Percentiles rank a stretch among this genome's conserved stretches.
These are phyloP conservation scores for Cladorrhinum samala DNA, from an alignment of 495 filamentous ascomycete species.

Conservation along the genomic window DNA sequence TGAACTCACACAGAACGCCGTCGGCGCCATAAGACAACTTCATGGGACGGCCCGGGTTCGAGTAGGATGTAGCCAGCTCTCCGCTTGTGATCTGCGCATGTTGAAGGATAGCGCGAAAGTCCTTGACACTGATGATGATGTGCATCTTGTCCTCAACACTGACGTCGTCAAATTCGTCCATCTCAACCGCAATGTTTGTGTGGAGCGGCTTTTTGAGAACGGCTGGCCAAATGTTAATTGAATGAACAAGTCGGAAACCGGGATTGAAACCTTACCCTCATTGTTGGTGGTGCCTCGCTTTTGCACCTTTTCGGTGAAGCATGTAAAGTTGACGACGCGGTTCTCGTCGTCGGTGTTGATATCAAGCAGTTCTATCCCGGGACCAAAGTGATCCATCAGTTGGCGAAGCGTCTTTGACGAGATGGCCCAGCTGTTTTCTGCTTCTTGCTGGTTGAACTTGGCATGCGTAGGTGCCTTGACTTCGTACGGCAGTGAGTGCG, in stretches of 20 bases:
- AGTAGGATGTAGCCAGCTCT: conserved; percentile 70
- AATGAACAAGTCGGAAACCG: not conserved
- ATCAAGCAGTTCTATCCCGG: conserved; percentile 85
- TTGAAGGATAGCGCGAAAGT: conserved; percentile 82
- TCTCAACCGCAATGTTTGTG: conserved; percentile 82
- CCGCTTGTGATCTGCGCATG: conserved; percentile 75
- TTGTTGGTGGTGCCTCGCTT: conserved; percentile 56
- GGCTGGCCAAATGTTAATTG: too few relatives aligned
- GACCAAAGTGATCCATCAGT: conserved; percentile 85
- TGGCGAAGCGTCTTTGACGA: conserved; percentile 69
- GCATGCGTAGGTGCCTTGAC: conserved; percentile 75
- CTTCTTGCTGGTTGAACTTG: conserved; percentile 66
- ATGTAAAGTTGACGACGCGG: conserved; percentile 67
- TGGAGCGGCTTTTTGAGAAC: conserved; percentile 90
- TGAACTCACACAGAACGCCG: conserved; percentile 79
- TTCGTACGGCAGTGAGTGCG: conserved; percentile 89
- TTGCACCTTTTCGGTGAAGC: conserved; percentile 83
- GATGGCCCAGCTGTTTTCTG: conserved; percentile 73
- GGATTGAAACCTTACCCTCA: conserved; percentile 50
- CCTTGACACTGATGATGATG: conserved; percentile 85
- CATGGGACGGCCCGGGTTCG: conserved; percentile 71
- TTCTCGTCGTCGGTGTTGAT: conserved; percentile 62
- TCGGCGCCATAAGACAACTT: conserved; percentile 70
- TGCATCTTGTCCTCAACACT: conserved; percentile 68
- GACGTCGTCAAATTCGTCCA: conserved; percentile 80